Evolutionary conservation across 192 early-diverging fungal genomes (phyloP).

Genomic region (Umbelopsis sp.): DNA sequence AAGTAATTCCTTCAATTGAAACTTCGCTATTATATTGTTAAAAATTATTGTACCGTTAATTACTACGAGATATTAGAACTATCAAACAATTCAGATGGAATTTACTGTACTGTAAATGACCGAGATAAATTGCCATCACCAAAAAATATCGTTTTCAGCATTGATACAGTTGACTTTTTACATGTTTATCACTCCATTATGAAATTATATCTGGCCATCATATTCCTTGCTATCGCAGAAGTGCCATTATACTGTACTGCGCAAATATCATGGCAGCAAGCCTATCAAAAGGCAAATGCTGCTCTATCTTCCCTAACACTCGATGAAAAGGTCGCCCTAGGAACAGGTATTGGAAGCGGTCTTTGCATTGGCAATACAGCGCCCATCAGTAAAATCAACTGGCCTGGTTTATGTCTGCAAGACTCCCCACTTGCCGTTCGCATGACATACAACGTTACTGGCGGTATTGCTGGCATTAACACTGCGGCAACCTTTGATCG

Average conservation of each 20-base stretch:
- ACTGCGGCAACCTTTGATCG: constrained; percentile 64
- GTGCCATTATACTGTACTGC: neutral
- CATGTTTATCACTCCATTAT: neutral
- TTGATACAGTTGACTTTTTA: no score
- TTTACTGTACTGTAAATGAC: no score
- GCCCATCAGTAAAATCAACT: constrained; percentile 29
- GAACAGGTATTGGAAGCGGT: constrained; percentile 41
- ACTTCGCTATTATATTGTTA: no score
- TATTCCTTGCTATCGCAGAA: neutral
- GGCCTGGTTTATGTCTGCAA: constrained; percentile 53
- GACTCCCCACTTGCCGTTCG: constrained; percentile 46
- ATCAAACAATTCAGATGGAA: no score
- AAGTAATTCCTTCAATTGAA: no score
- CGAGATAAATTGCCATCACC: no score
- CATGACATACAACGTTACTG: constrained; percentile 43
- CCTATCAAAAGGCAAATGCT: neutral
- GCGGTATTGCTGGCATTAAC: constrained; percentile 53
- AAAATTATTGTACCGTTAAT: no score
- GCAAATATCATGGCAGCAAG: neutral
- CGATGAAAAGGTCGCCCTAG: constrained; percentile 45
- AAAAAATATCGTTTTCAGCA: no score
- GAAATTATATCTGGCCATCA: neutral
- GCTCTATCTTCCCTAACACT: constrained; percentile 30
- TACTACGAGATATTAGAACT: no score
- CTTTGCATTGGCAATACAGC: constrained; percentile 54